Conservation (phyloP, 2,329 filamentous ascomycete species). For the Zalaria obscura region DNA sequence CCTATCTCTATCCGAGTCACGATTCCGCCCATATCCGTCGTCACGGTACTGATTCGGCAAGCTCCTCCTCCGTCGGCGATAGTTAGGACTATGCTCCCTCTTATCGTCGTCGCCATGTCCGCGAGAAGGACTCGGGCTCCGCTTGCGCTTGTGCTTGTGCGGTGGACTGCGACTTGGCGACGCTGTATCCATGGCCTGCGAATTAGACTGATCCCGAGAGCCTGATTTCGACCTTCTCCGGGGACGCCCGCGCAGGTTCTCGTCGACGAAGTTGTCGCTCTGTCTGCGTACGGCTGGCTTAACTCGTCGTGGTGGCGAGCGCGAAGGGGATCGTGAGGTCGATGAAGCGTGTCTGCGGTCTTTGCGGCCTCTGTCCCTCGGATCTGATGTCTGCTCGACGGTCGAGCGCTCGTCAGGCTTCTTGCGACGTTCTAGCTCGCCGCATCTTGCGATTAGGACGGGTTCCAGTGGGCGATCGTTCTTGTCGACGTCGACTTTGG, state of each 20-base stretch:
- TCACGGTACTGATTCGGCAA: slow-evolving; percentile 21
- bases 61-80: slow-evolving; percentile 21
- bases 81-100: slow-evolving; percentile 5
- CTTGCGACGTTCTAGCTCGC: slow-evolving; percentile 23
- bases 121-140: slow-evolving; percentile 13
- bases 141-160: slow-evolving; percentile 19
- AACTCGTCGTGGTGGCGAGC: slow-evolving; percentile 9
- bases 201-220: slow-evolving; percentile 10
- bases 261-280: slow-evolving; percentile 21
- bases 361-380: slow-evolving; percentile 5
- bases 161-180: slow-evolving; percentile 11
- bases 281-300: slow-evolving; percentile 15
- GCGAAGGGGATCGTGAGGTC: slow-evolving; percentile 2
- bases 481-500: slow-evolving; percentile 22
- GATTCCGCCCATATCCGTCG: slow-evolving; percentile 7
- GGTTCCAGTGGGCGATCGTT: slow-evolving; percentile 20
- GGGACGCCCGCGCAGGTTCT: slow-evolving; percentile 20
- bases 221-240: slow-evolving; percentile 14
- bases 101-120: slow-evolving; percentile 12
- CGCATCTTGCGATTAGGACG: slow-evolving; percentile 23
- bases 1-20: slow-evolving; percentile 3
- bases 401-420: slow-evolving; percentile 1
- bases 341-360: slow-evolving; percentile 6
- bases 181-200: slow-evolving; percentile 13
- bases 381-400: neutral